Percentiles rank a stretch among this genome's conserved stretches.
Evolutionary conservation across 2,329 filamentous ascomycete genomes (phyloP).

Genomic region (Torrubiellomyces zombiae): DNA sequence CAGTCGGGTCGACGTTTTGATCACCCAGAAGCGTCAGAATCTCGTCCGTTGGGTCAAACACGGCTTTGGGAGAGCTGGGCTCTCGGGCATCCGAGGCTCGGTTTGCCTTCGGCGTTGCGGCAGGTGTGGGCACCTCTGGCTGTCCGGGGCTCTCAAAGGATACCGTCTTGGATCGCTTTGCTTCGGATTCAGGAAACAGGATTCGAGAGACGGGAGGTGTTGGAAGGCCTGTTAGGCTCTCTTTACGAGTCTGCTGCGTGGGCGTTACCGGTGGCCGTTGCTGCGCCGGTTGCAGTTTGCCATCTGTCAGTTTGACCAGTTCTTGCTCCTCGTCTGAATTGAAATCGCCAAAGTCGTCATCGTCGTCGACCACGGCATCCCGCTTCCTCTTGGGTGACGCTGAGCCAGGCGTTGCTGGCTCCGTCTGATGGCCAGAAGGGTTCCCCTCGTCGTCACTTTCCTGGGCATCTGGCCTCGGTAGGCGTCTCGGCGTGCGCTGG

Average conservation of each 20-base stretch:
- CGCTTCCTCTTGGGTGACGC: slow-evolving; percentile 13
- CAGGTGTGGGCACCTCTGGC: slow-evolving; percentile 3
- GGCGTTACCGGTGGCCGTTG: slow-evolving; percentile 6
- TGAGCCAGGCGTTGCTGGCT: slow-evolving; percentile 3
- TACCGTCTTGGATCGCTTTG: slow-evolving; percentile 16
- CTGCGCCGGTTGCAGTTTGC: slow-evolving; percentile 13
- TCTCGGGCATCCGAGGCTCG: no score
- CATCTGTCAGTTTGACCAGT: slow-evolving; percentile 18
- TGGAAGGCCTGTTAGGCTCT: slow-evolving; percentile 10
- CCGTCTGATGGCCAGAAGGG: background rate
- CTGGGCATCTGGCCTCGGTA: background rate
- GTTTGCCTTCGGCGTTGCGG: no score
- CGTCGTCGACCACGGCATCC: slow-evolving; percentile 9
- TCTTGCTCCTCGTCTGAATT: slow-evolving; percentile 22
- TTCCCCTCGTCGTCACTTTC: background rate
- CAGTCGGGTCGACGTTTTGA: slow-evolving; percentile 21
- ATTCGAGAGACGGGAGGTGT: slow-evolving; percentile 20
- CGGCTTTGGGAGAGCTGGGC: slow-evolving; percentile 6
- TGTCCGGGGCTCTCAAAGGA: slow-evolving; percentile 11
- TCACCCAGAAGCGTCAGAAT: slow-evolving; percentile 32
- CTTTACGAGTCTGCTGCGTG: slow-evolving; percentile 6
- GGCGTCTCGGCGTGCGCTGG: slow-evolving; percentile 8
- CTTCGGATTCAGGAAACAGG: slow-evolving; percentile 15
- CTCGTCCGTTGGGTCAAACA: slow-evolving; percentile 23
- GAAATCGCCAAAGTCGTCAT: slow-evolving; percentile 16